Conservation (phyloP, 176 grass and related monocot species). For the Carex littledalei region DNA sequence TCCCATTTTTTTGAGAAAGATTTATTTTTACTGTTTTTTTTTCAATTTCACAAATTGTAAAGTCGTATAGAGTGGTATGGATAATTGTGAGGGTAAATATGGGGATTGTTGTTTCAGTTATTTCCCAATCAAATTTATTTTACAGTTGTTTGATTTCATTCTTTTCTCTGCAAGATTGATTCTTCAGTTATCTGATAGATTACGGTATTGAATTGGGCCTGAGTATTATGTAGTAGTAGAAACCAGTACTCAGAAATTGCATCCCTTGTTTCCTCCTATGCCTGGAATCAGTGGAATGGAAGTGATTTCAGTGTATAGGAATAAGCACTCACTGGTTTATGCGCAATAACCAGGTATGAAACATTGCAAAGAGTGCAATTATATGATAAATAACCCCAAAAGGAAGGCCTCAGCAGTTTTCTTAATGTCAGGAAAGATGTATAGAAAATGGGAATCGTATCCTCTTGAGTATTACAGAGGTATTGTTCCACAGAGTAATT, state of each 20-base stretch:
- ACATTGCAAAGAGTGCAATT: background rate
- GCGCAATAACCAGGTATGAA: background rate
- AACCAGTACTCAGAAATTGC: background rate
- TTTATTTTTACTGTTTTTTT: background rate
- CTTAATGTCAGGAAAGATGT: background rate
- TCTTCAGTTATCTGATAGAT: background rate
- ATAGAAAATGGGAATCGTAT: no score
- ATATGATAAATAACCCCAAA: background rate
- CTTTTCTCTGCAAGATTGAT: background rate
- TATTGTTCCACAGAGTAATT: no score
- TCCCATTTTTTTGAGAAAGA: background rate
- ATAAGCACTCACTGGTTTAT: no score
- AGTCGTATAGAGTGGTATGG: slow-evolving; percentile 4
- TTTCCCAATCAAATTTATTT: background rate
- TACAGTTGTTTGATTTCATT: background rate
- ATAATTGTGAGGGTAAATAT: background rate
- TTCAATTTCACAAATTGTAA: slow-evolving; percentile 7
- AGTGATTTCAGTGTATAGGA: background rate
- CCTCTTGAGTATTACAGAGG: no score
- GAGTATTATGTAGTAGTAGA: background rate
- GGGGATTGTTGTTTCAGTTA: background rate
- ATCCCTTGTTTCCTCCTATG: background rate
- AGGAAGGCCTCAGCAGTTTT: background rate
- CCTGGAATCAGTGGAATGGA: background rate
- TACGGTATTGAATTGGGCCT: background rate